Base-by-base conservation (phyloP, 106 monocot species). In the Acanthochlamys bracteata region DNA sequence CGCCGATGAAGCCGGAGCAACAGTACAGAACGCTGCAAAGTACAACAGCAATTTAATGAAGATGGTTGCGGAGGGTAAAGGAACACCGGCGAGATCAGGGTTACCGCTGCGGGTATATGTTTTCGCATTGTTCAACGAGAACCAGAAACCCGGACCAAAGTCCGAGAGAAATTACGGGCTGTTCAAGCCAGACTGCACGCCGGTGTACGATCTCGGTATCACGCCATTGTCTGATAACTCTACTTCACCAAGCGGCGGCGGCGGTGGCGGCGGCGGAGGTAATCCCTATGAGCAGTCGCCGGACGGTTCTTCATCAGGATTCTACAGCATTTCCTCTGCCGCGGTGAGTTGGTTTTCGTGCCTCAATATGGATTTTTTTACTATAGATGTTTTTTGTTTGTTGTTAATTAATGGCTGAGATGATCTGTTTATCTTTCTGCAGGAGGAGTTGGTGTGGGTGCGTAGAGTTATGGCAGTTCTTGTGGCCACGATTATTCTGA, bases 111-210 rank as follows among this genome's bases (percentile, higher is more conserved):
- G 42, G 9, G 62, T 42, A 42, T 63, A 63, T 42, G 42, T 63
- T 3, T 63, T 63, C 62, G 62, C 62, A 4, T 20, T 63, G 20
- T 63, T 42, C 41, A 63, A 63, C 42, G 62, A 63, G 41, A 63
- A 63, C 41, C 19, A 39, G 19, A 63, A 63, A 40, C 62, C 62
- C 41, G 62, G 62, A 0, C 62, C 62, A 3, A 63, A 63, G 17
- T 63, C 62, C 11, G 62, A 63, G 41, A 63, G 62, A 42, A 63
- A 63, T 20, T 63, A 63, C 41, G 62, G 62, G 62, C 62, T 63
- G 17, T 63, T 63, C 62, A 63, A 63, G 62, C 62, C 62, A 4
- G 62, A 63, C 42, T 27, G 62, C 10, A 63, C 62, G 16, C 62
- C 62, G 41, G 62, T 42, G 14, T 63, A 63, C 41, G 41, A 63